Evolutionary conservation across 2,329 filamentous ascomycete genomes (phyloP).

Genomic region (Colletotrichum phormii): DNA sequence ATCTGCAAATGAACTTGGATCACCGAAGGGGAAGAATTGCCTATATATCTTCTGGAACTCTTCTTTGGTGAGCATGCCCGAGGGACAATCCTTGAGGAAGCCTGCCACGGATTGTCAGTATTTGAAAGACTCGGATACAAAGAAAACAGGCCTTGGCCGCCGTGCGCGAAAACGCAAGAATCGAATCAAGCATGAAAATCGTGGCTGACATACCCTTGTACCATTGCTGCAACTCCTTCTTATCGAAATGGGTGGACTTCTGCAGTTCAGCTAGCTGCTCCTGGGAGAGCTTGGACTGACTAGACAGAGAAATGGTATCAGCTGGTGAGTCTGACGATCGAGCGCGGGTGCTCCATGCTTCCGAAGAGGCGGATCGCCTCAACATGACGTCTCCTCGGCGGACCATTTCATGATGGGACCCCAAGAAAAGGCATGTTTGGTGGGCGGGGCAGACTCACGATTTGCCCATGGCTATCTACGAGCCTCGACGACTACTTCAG

Average conservation of each 20-base stretch:
- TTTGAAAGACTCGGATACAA: not conserved
- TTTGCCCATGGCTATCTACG: slow-evolving; percentile 55
- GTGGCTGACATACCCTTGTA: slow-evolving; percentile 83
- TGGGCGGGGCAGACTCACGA: slow-evolving; percentile 49
- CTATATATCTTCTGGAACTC: slow-evolving; percentile 99
- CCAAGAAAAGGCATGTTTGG: not conserved
- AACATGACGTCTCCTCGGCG: not conserved
- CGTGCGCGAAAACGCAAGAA: not conserved
- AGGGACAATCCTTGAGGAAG: slow-evolving; percentile 98
- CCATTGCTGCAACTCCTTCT: slow-evolving; percentile 99
- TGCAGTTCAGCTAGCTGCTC: slow-evolving; percentile 96
- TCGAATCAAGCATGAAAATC: not conserved
- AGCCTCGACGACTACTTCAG: not conserved
- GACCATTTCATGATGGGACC: not conserved
- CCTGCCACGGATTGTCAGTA: slow-evolving; percentile 63
- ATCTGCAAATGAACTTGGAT: slow-evolving; percentile 96
- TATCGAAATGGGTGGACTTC: slow-evolving; percentile 98
- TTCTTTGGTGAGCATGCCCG: slow-evolving; percentile 95
- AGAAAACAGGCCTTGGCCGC: not conserved
- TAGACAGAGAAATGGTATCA: slow-evolving; percentile 52
- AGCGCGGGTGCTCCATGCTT: not conserved
- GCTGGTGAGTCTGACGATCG: slow-evolving; percentile 20
- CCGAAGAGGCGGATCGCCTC: not conserved
- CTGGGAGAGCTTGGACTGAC: slow-evolving; percentile 98
- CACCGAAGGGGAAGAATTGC: slow-evolving; percentile 98